A percentile compares a stretch with the other conserved stretches of the same genome.
Conservation (phyloP, 148 eudicot genomes). For the Salicornia ramosissima region DNA sequence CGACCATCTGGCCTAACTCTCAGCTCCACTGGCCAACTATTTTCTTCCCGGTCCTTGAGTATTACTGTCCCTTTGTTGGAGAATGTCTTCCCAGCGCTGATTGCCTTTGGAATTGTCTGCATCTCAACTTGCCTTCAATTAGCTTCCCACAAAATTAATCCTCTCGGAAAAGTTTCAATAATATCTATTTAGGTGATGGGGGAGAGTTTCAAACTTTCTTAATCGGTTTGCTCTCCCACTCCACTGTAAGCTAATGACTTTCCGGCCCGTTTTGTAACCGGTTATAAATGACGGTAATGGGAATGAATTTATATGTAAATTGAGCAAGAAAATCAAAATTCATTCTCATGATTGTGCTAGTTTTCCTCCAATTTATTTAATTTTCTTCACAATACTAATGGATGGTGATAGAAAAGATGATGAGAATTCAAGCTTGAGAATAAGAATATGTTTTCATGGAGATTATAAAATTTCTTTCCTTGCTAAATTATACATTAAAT, state of each 20-base stretch:
- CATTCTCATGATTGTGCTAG: too few species aligned
- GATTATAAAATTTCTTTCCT: too few species aligned
- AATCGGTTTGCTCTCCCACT: background rate
- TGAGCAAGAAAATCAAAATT: too few species aligned
- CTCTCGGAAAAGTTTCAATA: background rate
- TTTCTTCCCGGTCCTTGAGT: constrained; percentile 17
- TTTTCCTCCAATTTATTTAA: too few species aligned
- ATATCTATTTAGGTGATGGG: too few species aligned
- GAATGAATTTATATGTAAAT: too few species aligned
- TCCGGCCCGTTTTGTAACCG: too few species aligned
- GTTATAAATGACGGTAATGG: too few species aligned
- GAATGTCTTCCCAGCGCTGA: constrained; percentile 4
- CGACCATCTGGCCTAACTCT: constrained; percentile 25
- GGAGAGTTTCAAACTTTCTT: too few species aligned
- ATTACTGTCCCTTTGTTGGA: constrained; percentile 9
- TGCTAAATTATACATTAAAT: too few species aligned
- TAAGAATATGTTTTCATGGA: too few species aligned
- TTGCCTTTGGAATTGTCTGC: constrained; percentile 23
- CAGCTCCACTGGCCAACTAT: constrained; percentile 18
- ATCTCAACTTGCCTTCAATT: constrained; percentile 1
- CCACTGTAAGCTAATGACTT: background rate
- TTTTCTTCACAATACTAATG: background rate
- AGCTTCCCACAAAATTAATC: background rate
- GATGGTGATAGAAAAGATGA: background rate
- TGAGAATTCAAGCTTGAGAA: background rate